phyloP scores from a whole-genome alignment of 257 asterid genomes.

The Cinchona pubescens region DNA sequence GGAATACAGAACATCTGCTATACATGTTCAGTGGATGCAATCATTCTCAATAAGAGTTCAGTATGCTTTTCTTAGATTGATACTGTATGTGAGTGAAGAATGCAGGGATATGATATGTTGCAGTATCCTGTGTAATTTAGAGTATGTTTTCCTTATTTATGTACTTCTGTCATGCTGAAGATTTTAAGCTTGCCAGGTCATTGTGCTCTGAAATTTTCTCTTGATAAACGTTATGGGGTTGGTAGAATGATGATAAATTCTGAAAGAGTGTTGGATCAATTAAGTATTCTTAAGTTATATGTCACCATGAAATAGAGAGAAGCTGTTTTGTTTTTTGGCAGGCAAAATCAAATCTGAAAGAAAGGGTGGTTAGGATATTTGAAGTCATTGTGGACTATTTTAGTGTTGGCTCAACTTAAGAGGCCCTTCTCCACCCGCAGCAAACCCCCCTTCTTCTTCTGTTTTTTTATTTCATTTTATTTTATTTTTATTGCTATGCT shows the following conservation, averaged over 20 bases:
- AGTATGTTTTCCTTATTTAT: background rate
- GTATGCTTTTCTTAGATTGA: background rate
- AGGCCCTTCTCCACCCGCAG: background rate
- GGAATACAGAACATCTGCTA: background rate
- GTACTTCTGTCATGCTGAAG: background rate
- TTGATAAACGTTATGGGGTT: no score
- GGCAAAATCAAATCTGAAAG: background rate
- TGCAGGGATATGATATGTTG: background rate
- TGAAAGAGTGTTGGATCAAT: background rate
- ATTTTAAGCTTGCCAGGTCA: background rate
- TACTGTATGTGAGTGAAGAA: background rate
- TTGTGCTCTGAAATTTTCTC: background rate
- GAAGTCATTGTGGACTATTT: background rate
- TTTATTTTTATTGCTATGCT: no score
- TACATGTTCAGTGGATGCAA: background rate
- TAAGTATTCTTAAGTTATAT: background rate
- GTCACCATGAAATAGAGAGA: background rate
- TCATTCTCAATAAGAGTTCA: background rate
- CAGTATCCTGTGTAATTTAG: background rate
- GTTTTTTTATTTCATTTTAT: no score
- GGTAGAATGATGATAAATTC: background rate
- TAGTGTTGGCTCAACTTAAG: background rate
- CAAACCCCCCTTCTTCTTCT: background rate
- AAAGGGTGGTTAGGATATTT: background rate
- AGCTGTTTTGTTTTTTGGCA: background rate